phyloP scores from a whole-genome alignment of 2,329 filamentous ascomycete species.

The Fusarium sp. region DNA sequence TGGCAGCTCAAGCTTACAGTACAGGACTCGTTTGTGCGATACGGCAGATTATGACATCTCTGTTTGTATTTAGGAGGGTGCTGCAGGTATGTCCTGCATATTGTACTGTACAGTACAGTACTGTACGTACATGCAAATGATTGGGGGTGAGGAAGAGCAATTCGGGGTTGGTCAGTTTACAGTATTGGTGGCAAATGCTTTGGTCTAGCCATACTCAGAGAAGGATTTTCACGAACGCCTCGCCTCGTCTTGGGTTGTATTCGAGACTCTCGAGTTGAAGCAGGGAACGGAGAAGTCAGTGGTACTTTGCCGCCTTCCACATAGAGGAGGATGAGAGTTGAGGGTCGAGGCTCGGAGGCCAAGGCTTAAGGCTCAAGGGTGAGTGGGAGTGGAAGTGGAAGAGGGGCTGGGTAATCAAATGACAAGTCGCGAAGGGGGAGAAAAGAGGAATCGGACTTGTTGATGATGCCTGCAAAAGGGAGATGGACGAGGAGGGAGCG shows the following conservation, averaged over 20 bases:
- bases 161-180: conserved; percentile 1
- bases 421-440: conserved; percentile 37
- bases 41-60: conserved; percentile 33
- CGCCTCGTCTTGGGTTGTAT: conserved; percentile 25
- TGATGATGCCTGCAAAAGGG: conserved; percentile 6
- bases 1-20: conserved; percentile 22
- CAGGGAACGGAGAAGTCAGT: conserved; percentile 11
- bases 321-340: not conserved
- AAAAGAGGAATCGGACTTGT: conserved; percentile 37
- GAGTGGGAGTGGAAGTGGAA: not conserved
- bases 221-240: conserved; percentile 38
- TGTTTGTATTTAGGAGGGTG: conserved; percentile 34
- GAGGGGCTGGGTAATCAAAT: conserved; percentile 29
- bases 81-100: conserved; percentile 55
- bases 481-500: conserved; percentile 7
- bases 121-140: conserved; percentile 50
- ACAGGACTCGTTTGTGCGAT: conserved; percentile 19
- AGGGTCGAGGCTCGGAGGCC: conserved; percentile 11
- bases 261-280: conserved; percentile 29
- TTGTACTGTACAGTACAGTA: conserved; percentile 53
- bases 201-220: conserved; percentile 23
- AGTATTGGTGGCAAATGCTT: conserved; percentile 34
- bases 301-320: conserved; percentile 6
- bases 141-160: conserved; percentile 20
- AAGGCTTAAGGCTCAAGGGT: not conserved